phyloP scores from a whole-genome alignment of 1,284 basidiomycete species.

The Moniliella sp. region DNA sequence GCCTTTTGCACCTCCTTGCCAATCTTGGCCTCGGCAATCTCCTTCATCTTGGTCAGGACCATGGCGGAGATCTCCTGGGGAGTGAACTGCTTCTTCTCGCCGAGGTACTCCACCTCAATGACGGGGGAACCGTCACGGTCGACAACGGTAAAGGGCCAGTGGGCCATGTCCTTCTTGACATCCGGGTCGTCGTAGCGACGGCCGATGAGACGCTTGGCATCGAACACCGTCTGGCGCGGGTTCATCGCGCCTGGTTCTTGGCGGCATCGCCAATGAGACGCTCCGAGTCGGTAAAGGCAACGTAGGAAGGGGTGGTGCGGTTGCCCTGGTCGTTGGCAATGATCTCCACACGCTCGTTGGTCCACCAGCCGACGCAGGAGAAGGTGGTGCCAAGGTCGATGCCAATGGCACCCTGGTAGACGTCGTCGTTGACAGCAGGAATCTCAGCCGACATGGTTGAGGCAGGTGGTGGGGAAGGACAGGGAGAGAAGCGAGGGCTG shows the following conservation, averaged over 20 bases:
- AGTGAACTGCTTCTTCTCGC: constrained; percentile 44
- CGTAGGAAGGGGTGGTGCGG: constrained; percentile 94
- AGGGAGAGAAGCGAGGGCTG: too few species aligned
- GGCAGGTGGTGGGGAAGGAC: too few species aligned
- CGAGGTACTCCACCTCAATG: constrained; percentile 43
- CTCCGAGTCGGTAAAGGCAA: constrained; percentile 90
- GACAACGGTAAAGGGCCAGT: constrained; percentile 50
- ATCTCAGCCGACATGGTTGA: constrained; percentile 30
- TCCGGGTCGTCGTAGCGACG: constrained; percentile 61
- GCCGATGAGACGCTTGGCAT: constrained; percentile 63
- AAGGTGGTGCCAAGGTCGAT: constrained; percentile 60
- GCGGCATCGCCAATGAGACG: constrained; percentile 78
- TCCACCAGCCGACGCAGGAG: constrained; percentile 44
- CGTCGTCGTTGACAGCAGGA: constrained; percentile 45
- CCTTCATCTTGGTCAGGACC: constrained; percentile 98
- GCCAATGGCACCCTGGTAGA: constrained; percentile 85
- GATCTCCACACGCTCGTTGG: constrained; percentile 31
- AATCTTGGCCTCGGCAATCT: constrained; percentile 46
- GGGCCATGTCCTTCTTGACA: constrained; percentile 46
- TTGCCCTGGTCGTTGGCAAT: constrained; percentile 51
- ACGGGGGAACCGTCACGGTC: constrained; percentile 43
- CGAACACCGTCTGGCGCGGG: constrained; percentile 49
- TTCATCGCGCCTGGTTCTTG: constrained; percentile 66
- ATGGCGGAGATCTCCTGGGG: constrained; percentile 72
- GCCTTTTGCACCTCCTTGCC: constrained; percentile 47